Evolutionary conservation across 1,139 yeast genomes (phyloP).

Genomic region (Lodderomyces oxycetoniae): DNA sequence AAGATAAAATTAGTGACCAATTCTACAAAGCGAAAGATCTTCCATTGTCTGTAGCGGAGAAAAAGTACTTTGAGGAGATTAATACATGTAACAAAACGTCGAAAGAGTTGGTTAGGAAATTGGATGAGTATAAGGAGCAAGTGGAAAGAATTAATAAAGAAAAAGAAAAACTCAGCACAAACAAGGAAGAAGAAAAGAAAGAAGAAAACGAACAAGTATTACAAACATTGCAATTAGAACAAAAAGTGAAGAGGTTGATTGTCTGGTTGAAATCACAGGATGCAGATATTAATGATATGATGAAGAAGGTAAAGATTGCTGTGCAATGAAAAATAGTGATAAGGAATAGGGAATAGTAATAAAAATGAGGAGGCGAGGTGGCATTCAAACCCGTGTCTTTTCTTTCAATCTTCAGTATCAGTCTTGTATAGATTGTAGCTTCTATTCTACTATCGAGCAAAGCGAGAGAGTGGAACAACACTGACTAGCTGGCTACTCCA

Average conservation of each 20-base stretch:
- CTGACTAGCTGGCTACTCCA: no score
- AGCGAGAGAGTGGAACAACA: no score
- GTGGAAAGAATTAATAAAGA: constrained; percentile 1
- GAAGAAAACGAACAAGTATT: constrained; percentile 7
- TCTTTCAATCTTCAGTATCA: no score
- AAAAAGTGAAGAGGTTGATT: constrained; percentile 17
- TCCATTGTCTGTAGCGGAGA: constrained; percentile 36
- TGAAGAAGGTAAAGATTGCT: constrained; percentile 3
- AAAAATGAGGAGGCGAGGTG: no score
- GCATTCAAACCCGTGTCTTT: no score
- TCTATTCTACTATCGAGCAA: no score
- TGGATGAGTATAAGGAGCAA: background rate
- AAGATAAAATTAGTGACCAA: constrained; percentile 20
- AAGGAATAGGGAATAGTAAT: background rate
- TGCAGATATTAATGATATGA: constrained; percentile 4
- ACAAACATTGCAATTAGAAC: constrained; percentile 18
- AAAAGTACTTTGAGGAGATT: constrained; percentile 35
- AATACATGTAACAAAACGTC: constrained; percentile 15
- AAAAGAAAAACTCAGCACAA: background rate
- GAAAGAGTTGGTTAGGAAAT: constrained; percentile 1
- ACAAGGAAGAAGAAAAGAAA: background rate
- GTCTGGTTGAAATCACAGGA: constrained; percentile 20
- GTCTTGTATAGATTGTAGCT: no score
- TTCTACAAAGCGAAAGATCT: constrained; percentile 19
- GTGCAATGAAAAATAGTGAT: background rate